phyloP scores from a whole-genome alignment of 1,139 yeast genomes.

The Yamadazyma membranifaciens region DNA sequence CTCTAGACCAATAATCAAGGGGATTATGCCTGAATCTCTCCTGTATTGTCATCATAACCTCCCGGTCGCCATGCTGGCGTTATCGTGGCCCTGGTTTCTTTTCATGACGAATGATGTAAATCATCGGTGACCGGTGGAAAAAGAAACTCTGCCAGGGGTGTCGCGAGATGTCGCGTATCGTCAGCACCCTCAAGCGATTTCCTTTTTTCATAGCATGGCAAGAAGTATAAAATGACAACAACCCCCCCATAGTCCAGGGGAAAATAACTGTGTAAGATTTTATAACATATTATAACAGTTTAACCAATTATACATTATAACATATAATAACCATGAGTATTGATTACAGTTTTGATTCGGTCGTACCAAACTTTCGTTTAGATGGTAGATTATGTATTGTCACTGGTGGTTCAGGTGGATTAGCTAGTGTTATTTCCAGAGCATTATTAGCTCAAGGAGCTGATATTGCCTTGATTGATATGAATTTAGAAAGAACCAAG shows the following conservation, averaged over 20 bases:
- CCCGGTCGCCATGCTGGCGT: too few relatives aligned
- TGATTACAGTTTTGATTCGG: constrained; percentile 41
- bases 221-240: background rate
- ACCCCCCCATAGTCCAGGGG: background rate
- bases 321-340: constrained; percentile 12
- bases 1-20: too few relatives aligned
- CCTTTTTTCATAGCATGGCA: background rate
- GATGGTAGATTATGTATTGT: constrained; percentile 72
- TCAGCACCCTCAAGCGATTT: background rate
- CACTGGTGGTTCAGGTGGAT: constrained; percentile 85
- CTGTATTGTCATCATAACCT: too few relatives aligned
- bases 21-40: too few relatives aligned
- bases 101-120: too few relatives aligned
- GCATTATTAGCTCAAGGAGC: constrained; percentile 72
- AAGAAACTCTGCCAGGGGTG: background rate
- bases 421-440: constrained; percentile 65
- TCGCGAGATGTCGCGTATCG: background rate
- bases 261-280: too few relatives aligned
- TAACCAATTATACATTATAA: too few relatives aligned
- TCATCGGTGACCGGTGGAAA: too few relatives aligned
- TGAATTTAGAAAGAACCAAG: constrained; percentile 58
- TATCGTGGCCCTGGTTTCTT: too few relatives aligned
- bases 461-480: constrained; percentile 72
- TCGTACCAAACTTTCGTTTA: constrained; percentile 57
- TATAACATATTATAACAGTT: too few relatives aligned